Evolutionary conservation across 306 rosid genomes (phyloP), one percentile per base, ranked within the genome.

Genomic region (Vigna nakashimae): DNA sequence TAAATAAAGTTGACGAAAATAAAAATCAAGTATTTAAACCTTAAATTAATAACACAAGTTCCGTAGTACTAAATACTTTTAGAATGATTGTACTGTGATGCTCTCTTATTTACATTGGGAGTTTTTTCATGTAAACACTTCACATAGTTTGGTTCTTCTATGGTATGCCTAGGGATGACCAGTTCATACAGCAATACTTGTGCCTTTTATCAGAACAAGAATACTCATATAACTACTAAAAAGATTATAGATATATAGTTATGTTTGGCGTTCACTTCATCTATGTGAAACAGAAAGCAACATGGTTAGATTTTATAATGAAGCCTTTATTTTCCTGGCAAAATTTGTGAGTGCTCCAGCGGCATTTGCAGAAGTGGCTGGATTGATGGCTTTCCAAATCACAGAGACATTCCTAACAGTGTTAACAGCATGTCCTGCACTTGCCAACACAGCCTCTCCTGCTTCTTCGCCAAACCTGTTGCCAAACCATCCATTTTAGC

Each of bases 381-480:
- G 98, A 86, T 88, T 94, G 14, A 92, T 69, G 56, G 97, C 95
- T 68, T 88, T 94, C 56, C 97, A 18, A 26, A 94, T 88, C 83
- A 92, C 92, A 78, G 87, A 67, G 5, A 94, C 78, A 86, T 94
- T 94, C 97, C 97, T 92, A 20, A 92, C 97, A 66, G 95, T 89
- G 76, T 82, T 78, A 3, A 87, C 87, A 53, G 88, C 88, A 75
- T 92, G 92, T 55, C 98, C 98, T 28, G 92, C 97, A 0, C 88
- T 88, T 14, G 97, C 97, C 74, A 94, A 82, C 71, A 68, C 97
- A 4, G 97, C 90, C 79, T 89, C 93, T 66, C 98, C 98, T 42
- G 98, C 98, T 65, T 80, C 82, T 65, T 94, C 97, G n/a, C 98
- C 98, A 73, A 55, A 94, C 89, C 97, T 93, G 67, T 22, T 75